A percentile compares a stretch with the other conserved stretches of the same genome.
Conservation (phyloP, 2,329 filamentous ascomycete species). For the Byssothecium circinans region DNA sequence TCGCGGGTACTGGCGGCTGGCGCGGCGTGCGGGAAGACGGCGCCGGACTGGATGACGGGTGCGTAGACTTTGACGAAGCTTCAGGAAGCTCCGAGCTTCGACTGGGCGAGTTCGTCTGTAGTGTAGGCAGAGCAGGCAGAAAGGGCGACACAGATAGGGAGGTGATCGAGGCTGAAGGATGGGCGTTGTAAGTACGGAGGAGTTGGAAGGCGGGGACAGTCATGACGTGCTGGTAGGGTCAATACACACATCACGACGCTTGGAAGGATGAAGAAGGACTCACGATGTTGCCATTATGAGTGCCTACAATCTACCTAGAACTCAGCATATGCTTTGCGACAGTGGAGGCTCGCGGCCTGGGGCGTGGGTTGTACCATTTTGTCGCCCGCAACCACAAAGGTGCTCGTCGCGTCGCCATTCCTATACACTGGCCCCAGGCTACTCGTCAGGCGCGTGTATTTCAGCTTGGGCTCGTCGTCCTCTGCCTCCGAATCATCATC, state of each 20-base stretch:
- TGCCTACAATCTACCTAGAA: conserved; percentile 73
- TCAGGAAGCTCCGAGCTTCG: conserved; percentile 34
- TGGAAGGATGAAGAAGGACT: conserved; percentile 41
- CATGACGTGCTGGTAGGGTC: conserved; percentile 70
- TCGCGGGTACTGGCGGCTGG: conserved; percentile 65
- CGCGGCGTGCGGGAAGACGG: conserved; percentile 57
- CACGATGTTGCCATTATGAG: conserved; percentile 95
- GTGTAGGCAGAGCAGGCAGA: conserved; percentile 58
- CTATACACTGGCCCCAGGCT: conserved; percentile 81
- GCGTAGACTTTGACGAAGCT: conserved; percentile 26
- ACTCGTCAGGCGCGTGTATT: conserved; percentile 85
- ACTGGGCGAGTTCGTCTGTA: conserved; percentile 21
- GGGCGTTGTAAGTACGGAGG: conserved; percentile 85
- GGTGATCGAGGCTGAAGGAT: conserved; percentile 82
- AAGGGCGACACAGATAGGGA: conserved; percentile 87
- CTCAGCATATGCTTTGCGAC: conserved; percentile 63
- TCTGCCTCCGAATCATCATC: conserved; percentile 75
- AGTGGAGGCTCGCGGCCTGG: conserved; percentile 39
- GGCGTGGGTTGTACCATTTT: conserved; percentile 74
- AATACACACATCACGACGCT: conserved; percentile 7
- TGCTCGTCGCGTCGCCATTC: conserved; percentile 91
- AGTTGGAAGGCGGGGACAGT: conserved; percentile 79
- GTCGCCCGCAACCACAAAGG: conserved; percentile 87
- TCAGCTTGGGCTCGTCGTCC: conserved; percentile 91
- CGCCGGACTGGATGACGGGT: conserved; percentile 36